phyloP scores from a whole-genome alignment of 2,329 filamentous ascomycete genomes.

The Coniochaeta sp. region DNA sequence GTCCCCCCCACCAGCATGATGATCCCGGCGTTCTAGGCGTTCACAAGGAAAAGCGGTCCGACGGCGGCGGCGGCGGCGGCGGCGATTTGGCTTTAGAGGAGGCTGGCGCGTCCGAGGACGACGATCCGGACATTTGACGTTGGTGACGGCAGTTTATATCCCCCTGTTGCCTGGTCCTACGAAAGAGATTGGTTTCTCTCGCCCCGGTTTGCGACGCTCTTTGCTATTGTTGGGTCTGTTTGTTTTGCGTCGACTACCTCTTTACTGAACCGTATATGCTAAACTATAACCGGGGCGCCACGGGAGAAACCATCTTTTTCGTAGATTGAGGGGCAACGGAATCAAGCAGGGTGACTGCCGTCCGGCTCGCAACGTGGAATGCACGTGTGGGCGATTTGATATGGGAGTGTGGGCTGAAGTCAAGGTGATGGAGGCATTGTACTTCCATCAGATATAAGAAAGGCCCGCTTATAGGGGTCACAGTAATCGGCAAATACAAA shows the following conservation, averaged over 20 bases:
- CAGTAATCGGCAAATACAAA: neutral
- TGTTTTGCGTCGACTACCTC: neutral
- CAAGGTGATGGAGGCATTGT: neutral
- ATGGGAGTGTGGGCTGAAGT: neutral
- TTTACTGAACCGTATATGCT: neutral
- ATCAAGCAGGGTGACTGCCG: conserved; percentile 56
- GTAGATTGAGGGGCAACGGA: conserved; percentile 52
- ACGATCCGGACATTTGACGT: conserved; percentile 57
- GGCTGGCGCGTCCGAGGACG: conserved; percentile 52
- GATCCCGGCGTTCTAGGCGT: conserved; percentile 44
- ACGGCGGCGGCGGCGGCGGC: conserved; percentile 20
- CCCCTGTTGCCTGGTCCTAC: conserved; percentile 61
- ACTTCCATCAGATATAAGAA: neutral
- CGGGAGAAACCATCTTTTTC: conserved; percentile 13
- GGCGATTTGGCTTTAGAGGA: conserved; percentile 31
- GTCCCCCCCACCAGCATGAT: conserved; percentile 18
- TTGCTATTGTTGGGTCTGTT: conserved; percentile 5
- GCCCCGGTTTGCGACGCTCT: neutral
- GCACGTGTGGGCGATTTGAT: neutral
- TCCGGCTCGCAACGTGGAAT: conserved; percentile 22
- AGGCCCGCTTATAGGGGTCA: neutral
- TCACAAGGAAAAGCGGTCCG: conserved; percentile 34
- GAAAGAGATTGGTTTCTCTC: conserved; percentile 15
- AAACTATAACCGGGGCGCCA: neutral
- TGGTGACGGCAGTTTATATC: conserved; percentile 55